Evolutionary conservation across 192 early-diverging fungal genomes (phyloP).

Genomic region (Coemansia sp.): DNA sequence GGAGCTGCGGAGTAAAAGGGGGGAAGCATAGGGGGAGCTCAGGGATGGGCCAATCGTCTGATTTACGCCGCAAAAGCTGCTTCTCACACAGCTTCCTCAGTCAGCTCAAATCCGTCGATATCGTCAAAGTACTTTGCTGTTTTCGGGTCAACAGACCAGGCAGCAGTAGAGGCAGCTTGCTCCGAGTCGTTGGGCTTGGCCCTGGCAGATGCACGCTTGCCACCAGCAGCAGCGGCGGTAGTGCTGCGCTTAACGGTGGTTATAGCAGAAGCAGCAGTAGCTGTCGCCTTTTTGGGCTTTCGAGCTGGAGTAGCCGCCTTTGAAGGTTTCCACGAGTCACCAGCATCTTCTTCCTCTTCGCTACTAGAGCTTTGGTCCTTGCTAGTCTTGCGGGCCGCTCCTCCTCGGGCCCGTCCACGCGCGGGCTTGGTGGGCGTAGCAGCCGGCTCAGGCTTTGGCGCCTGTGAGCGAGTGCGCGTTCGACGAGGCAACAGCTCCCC

Average conservation of each 20-base stretch:
- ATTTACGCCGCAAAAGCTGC: background rate
- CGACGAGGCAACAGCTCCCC: slow-evolving; percentile 11
- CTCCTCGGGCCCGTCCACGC: background rate
- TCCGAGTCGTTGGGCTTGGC: background rate
- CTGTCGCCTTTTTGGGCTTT: slow-evolving; percentile 1
- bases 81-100: slow-evolving; percentile 23
- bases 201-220: slow-evolving; percentile 3
- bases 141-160: slow-evolving; percentile 4
- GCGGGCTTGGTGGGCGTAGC: background rate
- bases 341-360: background rate
- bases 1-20: background rate
- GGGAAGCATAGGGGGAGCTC: background rate
- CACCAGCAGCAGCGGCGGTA: background rate
- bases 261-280: background rate
- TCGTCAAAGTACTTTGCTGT: slow-evolving; percentile 33
- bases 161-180: slow-evolving; percentile 1
- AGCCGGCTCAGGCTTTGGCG: background rate
- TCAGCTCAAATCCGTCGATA: slow-evolving; percentile 35
- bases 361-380: background rate
- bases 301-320: background rate
- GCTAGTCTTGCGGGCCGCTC: background rate
- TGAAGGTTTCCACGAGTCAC: slow-evolving; percentile 7
- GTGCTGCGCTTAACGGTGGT: background rate
- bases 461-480: background rate
- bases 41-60: background rate